phyloP scores from a whole-genome alignment of 1,139 yeast genomes.

The Diutina sp. region DNA sequence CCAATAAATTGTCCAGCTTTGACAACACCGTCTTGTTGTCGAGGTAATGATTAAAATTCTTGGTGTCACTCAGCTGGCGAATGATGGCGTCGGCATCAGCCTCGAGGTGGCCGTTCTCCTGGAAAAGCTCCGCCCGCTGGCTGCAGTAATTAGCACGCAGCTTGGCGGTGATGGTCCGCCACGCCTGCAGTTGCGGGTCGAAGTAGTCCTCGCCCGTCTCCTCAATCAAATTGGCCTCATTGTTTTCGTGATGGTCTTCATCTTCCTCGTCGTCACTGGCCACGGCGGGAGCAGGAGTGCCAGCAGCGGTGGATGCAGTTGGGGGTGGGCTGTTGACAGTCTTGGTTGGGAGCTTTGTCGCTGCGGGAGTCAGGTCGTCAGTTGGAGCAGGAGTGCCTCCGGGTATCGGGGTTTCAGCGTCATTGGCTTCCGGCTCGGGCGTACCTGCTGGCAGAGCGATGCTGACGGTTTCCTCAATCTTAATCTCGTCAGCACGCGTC shows the following conservation, averaged over 20 bases:
- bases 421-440: neutral
- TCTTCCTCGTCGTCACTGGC: slow-evolving; percentile 3
- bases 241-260: slow-evolving; percentile 3
- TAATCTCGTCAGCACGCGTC: slow-evolving; percentile 24
- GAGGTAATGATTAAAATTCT: slow-evolving; percentile 35
- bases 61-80: slow-evolving; percentile 50
- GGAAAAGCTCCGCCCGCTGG: slow-evolving; percentile 55
- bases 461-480: slow-evolving; percentile 10
- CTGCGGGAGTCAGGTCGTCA: neutral
- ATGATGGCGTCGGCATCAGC: slow-evolving; percentile 57
- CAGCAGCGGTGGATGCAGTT: neutral
- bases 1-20: slow-evolving; percentile 33
- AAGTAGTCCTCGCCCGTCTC: slow-evolving; percentile 15
- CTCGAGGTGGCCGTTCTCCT: slow-evolving; percentile 41
- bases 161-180: slow-evolving; percentile 74
- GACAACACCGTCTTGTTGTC: slow-evolving; percentile 29
- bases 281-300: neutral
- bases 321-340: neutral
- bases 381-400: neutral
- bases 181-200: slow-evolving; percentile 36
- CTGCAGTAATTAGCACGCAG: slow-evolving; percentile 67
- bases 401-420: neutral
- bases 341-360: neutral
- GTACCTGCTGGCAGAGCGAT: neutral
- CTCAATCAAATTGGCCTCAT: neutral